phyloP scores from a whole-genome alignment of 2,329 filamentous ascomycete species.

The Pseudonectria buxi region DNA sequence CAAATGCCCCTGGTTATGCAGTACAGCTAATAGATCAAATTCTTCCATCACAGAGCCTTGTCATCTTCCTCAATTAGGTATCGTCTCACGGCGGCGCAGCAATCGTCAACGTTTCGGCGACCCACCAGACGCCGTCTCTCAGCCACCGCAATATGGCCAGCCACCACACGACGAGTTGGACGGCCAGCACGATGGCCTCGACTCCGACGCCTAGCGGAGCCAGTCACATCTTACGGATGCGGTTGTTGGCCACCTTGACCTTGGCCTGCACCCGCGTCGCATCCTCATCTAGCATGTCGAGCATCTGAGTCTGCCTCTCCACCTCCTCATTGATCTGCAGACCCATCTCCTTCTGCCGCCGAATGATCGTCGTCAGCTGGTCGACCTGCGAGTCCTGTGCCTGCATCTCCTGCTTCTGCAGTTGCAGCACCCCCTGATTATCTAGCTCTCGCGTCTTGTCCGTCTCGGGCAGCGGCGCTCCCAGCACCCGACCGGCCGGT shows the following conservation, averaged over 20 bases:
- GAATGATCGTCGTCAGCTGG: constrained; percentile 60
- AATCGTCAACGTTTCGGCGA: too few relatives aligned
- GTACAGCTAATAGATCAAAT: not conserved
- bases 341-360: constrained; percentile 71
- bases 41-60: not conserved
- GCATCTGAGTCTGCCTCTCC: constrained; percentile 62
- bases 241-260: constrained; percentile 66
- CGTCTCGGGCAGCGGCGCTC: constrained; percentile 66
- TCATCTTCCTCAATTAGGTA: not conserved
- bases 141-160: constrained; percentile 21
- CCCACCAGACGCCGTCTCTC: constrained; percentile 6
- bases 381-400: constrained; percentile 71
- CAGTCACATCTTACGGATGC: constrained; percentile 58
- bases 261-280: constrained; percentile 60
- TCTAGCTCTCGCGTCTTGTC: constrained; percentile 70
- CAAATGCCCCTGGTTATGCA: too few relatives aligned
- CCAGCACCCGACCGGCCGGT: constrained; percentile 58
- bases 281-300: constrained; percentile 61
- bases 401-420: constrained; percentile 67
- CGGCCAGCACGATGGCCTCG: constrained; percentile 19
- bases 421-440: constrained; percentile 64
- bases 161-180: constrained; percentile 26
- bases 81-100: too few relatives aligned
- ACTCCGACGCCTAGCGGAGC: constrained; percentile 18
- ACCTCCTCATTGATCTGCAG: constrained; percentile 69